Evolutionary conservation across 352 stramenopile genomes (phyloP), one percentile per base, ranked within the genome.

Genomic region (Pythium periplocum): DNA sequence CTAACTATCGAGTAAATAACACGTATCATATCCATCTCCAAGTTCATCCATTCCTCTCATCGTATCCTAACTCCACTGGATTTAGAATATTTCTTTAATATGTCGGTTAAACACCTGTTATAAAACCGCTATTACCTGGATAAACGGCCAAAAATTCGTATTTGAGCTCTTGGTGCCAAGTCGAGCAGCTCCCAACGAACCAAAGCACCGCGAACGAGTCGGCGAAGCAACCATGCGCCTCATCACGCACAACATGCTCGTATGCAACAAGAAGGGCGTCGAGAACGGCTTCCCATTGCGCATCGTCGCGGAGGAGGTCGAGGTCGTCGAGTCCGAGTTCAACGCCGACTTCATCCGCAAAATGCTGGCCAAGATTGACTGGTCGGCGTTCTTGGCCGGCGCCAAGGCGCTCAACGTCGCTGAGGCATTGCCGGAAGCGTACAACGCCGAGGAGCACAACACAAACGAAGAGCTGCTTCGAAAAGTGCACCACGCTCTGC

Each of bases 241-340:
- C 33, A 93, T 98, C 64, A 98, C 92, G 35, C 91, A 98, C 72
- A 98, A 98, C 71, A 81, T 97, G 78, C 88, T 98, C 50, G 72
- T 87, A 52, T 97, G 83, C 72, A 96, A 96, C 68, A 95, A 96
- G 66, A 98, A 98, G 67, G 91, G 87, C 53, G 93, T 98, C 9
- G 63, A 70, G 58, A 93, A 95, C 45, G 93, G 93, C 42, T 98
- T 95, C 62, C 93, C 93, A n/a, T 71, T 98, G 42, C 56, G 61
- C 48, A 93, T 98, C 38, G 87, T 96, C 53, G 69, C 83, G 6
- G 73, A 78, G 6, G 63, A 93, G 53, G 66, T 95, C 26, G 83
- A 96, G 57, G 85, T 95, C 32, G 68, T 93, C 17, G 62, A 66
- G 55, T 90, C 75, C 32, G 87, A 96, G 47, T 96, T 96, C 56